Evolutionary conservation across 768 basidiomycete species (phyloP), one percentile per base, ranked within the genome.

Genomic region (Dentipellis sp.): DNA sequence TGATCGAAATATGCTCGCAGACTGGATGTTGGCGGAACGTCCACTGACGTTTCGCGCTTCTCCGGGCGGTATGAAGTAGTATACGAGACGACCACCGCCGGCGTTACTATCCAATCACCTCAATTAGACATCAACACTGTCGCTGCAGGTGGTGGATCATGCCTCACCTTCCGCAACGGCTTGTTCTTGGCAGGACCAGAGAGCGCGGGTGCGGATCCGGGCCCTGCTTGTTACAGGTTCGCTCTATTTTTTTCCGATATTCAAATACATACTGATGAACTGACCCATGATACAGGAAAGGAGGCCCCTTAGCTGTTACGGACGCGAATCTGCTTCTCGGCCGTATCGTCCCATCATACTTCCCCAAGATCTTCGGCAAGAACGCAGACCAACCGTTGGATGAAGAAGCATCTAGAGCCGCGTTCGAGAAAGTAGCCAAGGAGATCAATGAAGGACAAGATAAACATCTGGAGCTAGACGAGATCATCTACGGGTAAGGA

Each of bases 41-140:
- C 89, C 0, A 97, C 94, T 0, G 94, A 98, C 65, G 94, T 97
- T 2, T 95, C 93, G 6, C 82, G 95, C 36, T 97, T 87, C 66
- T 88, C 88, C 16, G 95, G 94, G 0, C 77, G 87, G 35, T 94
- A 93, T 65, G 94, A 97, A 67, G 78, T 91, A 16, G 91, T 95
- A 2, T 95, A 93, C 64, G 94, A 97, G 68, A 94, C 94, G 0
- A 95, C 94, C 0, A 97, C 94, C 0, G 94, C 94, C 0, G 92
- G 94, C 1, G 86, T 97, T 17, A 88, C 88, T 0, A 91, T 97
- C 52, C 91, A 94, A 66, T 88, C 86, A 1, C 91, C 94, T 0
- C 93, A 95, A 63, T 79, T 97, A 16, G 94, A 97, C 64, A 94
- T 97, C 69, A 95, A 95, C 67, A 93, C 91, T 5, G 93, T 97